Evolutionary conservation across 2,329 filamentous ascomycete genomes (phyloP).

Genomic region (Nemania serpens): DNA sequence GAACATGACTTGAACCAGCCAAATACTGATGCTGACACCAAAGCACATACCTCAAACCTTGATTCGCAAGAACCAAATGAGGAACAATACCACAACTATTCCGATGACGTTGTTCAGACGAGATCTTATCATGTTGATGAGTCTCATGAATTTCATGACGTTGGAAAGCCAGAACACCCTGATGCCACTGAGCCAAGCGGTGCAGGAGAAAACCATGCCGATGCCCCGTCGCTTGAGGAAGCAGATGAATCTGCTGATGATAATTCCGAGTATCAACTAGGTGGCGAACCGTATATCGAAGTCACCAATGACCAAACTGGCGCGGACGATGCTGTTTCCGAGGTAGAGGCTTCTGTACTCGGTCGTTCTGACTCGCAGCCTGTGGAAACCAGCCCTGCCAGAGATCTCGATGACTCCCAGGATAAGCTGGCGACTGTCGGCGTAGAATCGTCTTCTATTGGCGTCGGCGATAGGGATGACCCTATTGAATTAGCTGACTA

Average conservation of each 20-base stretch:
- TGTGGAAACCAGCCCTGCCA: not conserved
- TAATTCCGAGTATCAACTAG: constrained; percentile 30
- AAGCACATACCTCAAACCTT: not conserved
- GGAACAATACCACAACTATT: not conserved
- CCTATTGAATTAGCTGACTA: constrained; percentile 33
- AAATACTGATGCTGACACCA: not conserved
- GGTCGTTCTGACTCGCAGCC: constrained; percentile 9
- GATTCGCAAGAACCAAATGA: not conserved
- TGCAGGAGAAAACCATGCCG: constrained; percentile 17
- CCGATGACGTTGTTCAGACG: constrained; percentile 14
- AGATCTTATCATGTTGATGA: constrained; percentile 15
- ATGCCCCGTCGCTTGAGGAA: constrained; percentile 14
- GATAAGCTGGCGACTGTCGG: not conserved
- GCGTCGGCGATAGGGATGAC: constrained; percentile 23
- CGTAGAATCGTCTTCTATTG: not conserved
- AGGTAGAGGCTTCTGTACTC: constrained; percentile 12
- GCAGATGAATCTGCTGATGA: constrained; percentile 16
- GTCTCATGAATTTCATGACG: constrained; percentile 2
- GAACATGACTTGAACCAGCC: not conserved
- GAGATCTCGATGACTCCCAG: not conserved
- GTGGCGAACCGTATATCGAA: constrained; percentile 28
- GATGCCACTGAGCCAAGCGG: constrained; percentile 4
- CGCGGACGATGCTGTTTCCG: constrained; percentile 15
- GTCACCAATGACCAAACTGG: constrained; percentile 29
- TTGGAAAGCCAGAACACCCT: constrained; percentile 9